Conservation (phyloP, 2,329 filamentous ascomycete species). For the Coleophoma crateriformis region DNA sequence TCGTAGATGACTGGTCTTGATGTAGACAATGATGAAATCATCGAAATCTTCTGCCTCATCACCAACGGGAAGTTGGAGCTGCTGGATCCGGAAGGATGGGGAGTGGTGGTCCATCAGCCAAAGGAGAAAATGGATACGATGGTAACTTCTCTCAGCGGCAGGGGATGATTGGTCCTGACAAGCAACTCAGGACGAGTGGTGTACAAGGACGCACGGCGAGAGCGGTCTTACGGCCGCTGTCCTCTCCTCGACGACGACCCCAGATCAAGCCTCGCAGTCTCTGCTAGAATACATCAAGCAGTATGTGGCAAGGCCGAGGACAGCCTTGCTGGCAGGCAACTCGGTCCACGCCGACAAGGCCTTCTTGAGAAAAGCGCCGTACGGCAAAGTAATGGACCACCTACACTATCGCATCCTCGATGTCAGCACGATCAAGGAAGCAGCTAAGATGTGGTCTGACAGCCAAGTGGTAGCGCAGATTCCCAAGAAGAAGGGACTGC, state of each 20-base stretch:
- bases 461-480: slow-evolving; percentile 52
- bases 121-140: slow-evolving; percentile 68
- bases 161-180: neutral
- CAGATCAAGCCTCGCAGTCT: slow-evolving; percentile 59
- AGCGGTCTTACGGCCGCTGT: slow-evolving; percentile 80
- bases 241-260: slow-evolving; percentile 65
- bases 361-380: slow-evolving; percentile 73
- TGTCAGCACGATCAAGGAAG: slow-evolving; percentile 90
- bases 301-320: slow-evolving; percentile 60
- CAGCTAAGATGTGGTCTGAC: slow-evolving; percentile 72
- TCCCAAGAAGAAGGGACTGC: slow-evolving; percentile 69
- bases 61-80: slow-evolving; percentile 75
- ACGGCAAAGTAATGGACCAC: slow-evolving; percentile 65
- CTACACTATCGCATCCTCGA: slow-evolving; percentile 89
- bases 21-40: slow-evolving; percentile 72
- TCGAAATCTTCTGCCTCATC: slow-evolving; percentile 89
- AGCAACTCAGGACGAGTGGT: slow-evolving; percentile 68
- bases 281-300: slow-evolving; percentile 75
- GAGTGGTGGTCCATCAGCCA: slow-evolving; percentile 71
- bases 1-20: slow-evolving; percentile 89
- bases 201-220: slow-evolving; percentile 68
- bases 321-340: slow-evolving; percentile 80
- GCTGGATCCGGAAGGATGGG: slow-evolving; percentile 72
- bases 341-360: slow-evolving; percentile 85
- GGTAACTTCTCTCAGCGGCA: slow-evolving; percentile 23